phyloP scores from a whole-genome alignment of 306 rosid genomes.

The Arachis hypogaea region DNA sequence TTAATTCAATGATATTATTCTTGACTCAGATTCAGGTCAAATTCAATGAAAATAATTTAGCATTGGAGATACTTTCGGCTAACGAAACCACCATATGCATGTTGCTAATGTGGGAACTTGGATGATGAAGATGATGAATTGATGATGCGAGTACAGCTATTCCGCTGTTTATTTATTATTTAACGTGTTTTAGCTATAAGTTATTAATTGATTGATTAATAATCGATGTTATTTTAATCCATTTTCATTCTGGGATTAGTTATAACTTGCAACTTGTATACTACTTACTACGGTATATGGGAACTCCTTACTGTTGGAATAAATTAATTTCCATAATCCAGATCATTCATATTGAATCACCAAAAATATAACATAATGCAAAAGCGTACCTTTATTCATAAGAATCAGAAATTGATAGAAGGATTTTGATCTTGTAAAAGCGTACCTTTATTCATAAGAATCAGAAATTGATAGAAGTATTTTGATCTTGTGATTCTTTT shows the following conservation, averaged over 20 bases:
- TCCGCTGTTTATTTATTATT: slow-evolving; percentile 2
- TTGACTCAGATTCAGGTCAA: not conserved
- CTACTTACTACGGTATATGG: no score
- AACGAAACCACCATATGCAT: slow-evolving; percentile 9
- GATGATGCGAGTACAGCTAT: not conserved
- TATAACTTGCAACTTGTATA: not conserved
- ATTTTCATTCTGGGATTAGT: not conserved
- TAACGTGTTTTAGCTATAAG: not conserved
- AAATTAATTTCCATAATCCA: no score
- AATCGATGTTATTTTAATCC: not conserved
- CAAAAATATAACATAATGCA: no score
- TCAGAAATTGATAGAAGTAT: no score
- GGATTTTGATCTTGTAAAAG: no score
- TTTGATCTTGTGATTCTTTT: no score
- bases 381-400: no score
- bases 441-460: no score
- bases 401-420: no score
- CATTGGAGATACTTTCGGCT: slow-evolving; percentile 14
- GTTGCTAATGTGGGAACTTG: slow-evolving; percentile 25
- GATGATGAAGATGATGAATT: not conserved
- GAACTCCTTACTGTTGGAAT: no score
- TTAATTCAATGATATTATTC: no score
- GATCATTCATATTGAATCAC: no score
- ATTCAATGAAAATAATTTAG: slow-evolving; percentile 7
- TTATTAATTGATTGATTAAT: not conserved